phyloP scores from a whole-genome alignment of 23 red algal species.

The Pyropia yezoensis region DNA sequence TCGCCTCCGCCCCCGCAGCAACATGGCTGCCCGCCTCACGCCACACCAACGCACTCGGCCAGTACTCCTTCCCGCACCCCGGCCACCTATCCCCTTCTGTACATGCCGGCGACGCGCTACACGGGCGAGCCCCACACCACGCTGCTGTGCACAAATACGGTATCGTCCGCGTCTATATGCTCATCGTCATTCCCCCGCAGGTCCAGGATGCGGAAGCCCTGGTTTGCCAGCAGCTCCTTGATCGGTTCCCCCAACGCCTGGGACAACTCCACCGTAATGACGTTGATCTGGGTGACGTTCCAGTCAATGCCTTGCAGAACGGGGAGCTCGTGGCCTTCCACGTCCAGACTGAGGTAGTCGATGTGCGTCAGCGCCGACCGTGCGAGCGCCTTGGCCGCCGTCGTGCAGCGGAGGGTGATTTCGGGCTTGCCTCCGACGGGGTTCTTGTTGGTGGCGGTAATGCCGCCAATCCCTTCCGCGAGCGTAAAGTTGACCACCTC shows the following conservation, averaged over 20 bases:
- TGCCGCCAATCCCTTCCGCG: conserved; percentile 10
- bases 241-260: neutral
- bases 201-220: conserved; percentile 18
- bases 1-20: too few species aligned
- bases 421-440: neutral
- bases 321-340: conserved; percentile 49
- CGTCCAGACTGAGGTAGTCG: conserved; percentile 53
- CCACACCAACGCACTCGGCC: too few species aligned
- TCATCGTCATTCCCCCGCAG: neutral
- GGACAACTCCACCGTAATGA: conserved; percentile 35
- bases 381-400: conserved; percentile 9
- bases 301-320: conserved; percentile 49
- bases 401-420: conserved; percentile 25
- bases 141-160: conserved; percentile 18
- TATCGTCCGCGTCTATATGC: conserved; percentile 9
- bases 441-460: conserved; percentile 52
- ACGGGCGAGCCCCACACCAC: conserved; percentile 30
- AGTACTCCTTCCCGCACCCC: too few species aligned
- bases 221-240: conserved; percentile 18
- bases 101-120: neutral
- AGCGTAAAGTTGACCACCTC: conserved; percentile 27
- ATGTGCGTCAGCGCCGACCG: neutral
- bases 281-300: conserved; percentile 34
- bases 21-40: too few species aligned
- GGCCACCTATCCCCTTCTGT: too few species aligned